phyloP scores from a whole-genome alignment of 306 rosid species.

The Rosa lucieae region DNA sequence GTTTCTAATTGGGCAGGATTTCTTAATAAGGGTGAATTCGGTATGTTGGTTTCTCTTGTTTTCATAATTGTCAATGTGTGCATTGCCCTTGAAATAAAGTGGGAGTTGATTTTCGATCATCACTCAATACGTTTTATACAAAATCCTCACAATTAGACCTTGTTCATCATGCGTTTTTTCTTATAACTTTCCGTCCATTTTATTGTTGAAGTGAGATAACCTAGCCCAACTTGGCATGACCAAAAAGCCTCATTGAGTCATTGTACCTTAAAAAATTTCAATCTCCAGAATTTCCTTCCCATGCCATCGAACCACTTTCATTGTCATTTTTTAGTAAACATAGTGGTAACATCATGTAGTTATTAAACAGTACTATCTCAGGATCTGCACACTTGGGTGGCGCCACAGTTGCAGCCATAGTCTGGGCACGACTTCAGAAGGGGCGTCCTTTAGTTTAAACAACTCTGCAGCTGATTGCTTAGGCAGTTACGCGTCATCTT shows the following conservation, averaged over 20 bases:
- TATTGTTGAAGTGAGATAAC: not conserved
- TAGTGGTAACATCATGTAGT: not conserved
- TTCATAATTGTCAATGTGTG: not conserved
- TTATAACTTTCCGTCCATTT: not conserved
- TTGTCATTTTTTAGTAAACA: not conserved
- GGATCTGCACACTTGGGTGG: constrained; percentile 91
- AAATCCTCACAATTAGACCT: not conserved
- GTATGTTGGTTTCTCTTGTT: constrained; percentile 36
- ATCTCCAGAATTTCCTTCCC: not conserved
- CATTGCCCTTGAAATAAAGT: not conserved
- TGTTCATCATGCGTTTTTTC: not conserved
- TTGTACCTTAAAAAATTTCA: not conserved
- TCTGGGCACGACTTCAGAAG: constrained; percentile 65
- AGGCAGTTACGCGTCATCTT: not conserved
- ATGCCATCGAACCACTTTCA: constrained; percentile 6
- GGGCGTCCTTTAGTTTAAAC: constrained; percentile 34
- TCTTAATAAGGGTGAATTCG: constrained; percentile 52
- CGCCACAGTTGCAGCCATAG: constrained; percentile 77
- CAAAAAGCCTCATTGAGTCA: not conserved
- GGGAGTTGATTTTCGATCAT: not conserved
- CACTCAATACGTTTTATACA: not conserved
- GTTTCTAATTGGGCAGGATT: constrained; percentile 64
- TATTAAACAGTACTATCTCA: constrained; percentile 46
- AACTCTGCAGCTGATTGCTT: not conserved
- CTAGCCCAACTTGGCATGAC: not conserved